Base-by-base conservation (phyloP, 1,284 basidiomycete genomes). In the Farysia itapuensis region DNA sequence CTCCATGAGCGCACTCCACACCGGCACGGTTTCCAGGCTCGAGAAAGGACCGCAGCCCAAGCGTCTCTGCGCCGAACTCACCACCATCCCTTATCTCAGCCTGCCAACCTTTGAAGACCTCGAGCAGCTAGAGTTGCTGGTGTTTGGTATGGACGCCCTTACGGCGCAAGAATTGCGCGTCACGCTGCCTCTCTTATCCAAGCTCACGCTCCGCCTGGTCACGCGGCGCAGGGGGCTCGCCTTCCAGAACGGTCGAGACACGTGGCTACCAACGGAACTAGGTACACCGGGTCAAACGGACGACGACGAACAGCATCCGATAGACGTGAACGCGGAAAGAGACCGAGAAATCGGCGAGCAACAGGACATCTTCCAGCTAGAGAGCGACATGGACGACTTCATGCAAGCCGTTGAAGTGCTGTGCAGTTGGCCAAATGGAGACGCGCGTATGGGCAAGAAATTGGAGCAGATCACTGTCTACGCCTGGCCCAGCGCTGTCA, bases 31-130 rank as follows among this genome's bases (percentile, higher is more conserved):
- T 0, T 42, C 43, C 14, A 39, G 54, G 4, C 33, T 70, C 13
- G 52, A 67, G 33, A 52, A 52, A 23, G 67, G 64, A 0, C 53
- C 64, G 0, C 51, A 61, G 26, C 63, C 64, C 2, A 35, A 29
- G 2, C 21, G 40, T 14, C 33, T 71, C n/a, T 53, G 49, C n/a
- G 64, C 59, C 8, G 68, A 71, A 40, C 43, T 68, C 3, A 59
- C 49, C 2, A 56, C 60, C 12, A 49, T 65, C 4, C 66, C 61
- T 11, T 68, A 66, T 28, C 51, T 69, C 12, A 46, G 40, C 15
- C 30, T 71, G 15, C 66, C 66, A 25, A 61, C 56, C 6, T 71
- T 69, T 28, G 48, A 49, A 18, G 51, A 65, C 14, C 19, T 71
- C 13, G 24, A 44, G 3, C 44, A 66, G 29, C 29, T 71, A 11